These are phyloP conservation scores for Rubia yunnanensis DNA, from an alignment of 257 asterid genomes.

Conservation along the genomic window DNA sequence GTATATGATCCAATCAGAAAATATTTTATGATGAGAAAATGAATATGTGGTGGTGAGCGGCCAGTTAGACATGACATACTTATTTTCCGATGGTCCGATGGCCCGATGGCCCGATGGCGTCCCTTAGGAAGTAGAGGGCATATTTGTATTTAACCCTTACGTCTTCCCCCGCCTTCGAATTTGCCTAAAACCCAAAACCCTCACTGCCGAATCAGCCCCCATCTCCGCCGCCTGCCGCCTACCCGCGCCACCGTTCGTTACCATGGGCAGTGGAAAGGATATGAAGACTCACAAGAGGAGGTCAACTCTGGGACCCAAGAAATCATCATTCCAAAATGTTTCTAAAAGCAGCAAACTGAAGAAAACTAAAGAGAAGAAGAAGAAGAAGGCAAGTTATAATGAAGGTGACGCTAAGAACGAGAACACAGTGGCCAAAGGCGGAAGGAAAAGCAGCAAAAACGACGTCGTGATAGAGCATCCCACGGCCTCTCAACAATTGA, in stretches of 20 bases:
- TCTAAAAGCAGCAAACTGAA: neutral
- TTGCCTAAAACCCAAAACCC: neutral
- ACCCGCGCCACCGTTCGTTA: neutral
- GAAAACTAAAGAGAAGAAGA: neutral
- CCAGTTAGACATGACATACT: too few species aligned
- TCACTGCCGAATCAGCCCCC: neutral
- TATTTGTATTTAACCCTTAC: neutral
- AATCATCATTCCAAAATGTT: neutral
- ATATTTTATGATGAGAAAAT: too few species aligned
- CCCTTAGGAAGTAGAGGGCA: too few species aligned
- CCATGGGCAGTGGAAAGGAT: slow-evolving; percentile 14
- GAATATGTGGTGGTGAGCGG: too few species aligned
- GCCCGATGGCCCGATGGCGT: too few species aligned
- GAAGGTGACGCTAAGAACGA: neutral
- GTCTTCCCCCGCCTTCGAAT: neutral
- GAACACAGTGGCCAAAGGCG: slow-evolving; percentile 8
- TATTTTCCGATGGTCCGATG: too few species aligned
- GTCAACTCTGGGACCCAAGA: slow-evolving; percentile 8
- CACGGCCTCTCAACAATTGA: slow-evolving; percentile 57
- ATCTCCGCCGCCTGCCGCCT: neutral
- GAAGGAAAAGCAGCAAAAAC: slow-evolving; percentile 11
- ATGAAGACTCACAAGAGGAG: neutral
- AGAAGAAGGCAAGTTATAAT: neutral
- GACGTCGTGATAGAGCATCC: slow-evolving; percentile 21
- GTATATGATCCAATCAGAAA: too few species aligned